Evolutionary conservation across 2,329 filamentous ascomycete genomes (phyloP).

Genomic region (Penicillium hordei): DNA sequence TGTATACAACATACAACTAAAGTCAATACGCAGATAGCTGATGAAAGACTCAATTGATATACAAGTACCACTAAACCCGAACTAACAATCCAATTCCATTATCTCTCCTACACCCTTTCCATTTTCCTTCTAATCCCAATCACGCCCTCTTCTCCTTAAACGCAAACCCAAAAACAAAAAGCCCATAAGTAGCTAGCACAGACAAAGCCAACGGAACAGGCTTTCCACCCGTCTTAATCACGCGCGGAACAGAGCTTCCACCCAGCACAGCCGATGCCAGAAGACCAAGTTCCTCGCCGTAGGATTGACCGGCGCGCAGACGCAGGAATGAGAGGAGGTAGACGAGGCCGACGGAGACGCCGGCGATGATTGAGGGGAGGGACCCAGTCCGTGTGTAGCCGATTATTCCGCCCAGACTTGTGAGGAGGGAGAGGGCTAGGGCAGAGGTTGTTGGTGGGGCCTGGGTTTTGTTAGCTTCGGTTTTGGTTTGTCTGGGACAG

Average conservation of each 20-base stretch:
- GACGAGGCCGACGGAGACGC: constrained; percentile 74
- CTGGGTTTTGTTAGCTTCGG: constrained; percentile 7
- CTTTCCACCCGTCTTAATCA: constrained; percentile 73
- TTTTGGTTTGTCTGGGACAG: neutral
- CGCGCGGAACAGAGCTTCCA: constrained; percentile 81
- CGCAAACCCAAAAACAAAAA: constrained; percentile 76
- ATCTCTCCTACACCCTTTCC: neutral
- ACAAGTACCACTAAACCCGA: neutral
- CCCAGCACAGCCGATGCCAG: constrained; percentile 82
- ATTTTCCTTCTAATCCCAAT: neutral
- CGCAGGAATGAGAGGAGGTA: constrained; percentile 81
- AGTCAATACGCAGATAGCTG: neutral
- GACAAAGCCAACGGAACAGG: constrained; percentile 79
- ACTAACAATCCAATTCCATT: neutral
- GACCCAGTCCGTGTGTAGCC: constrained; percentile 85
- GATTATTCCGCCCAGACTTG: constrained; percentile 80
- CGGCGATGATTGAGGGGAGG: constrained; percentile 80
- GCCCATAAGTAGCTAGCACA: constrained; percentile 72
- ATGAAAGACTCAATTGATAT: neutral
- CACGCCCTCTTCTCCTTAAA: constrained; percentile 44
- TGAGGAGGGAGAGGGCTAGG: constrained; percentile 75
- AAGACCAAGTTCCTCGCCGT: constrained; percentile 85
- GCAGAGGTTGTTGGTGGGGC: constrained; percentile 58
- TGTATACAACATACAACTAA: neutral
- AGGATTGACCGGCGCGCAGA: constrained; percentile 70